Conservation (phyloP, 192 early-diverging fungal species). For the Entophlyctis luteolus region DNA sequence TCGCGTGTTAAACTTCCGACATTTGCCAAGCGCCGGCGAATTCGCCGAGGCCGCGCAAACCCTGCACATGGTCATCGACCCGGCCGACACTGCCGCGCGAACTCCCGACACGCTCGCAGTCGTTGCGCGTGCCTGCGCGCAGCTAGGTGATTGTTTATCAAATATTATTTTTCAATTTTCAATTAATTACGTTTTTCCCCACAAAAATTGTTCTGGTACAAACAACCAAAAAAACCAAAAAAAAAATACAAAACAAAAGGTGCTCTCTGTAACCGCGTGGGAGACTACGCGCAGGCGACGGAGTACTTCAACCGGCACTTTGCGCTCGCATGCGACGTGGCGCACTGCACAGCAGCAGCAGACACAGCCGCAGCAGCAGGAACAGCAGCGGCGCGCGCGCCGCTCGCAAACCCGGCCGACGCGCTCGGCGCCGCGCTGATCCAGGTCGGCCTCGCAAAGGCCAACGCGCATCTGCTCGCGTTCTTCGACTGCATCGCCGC, state of each 20-base stretch:
- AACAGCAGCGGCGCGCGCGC: background rate
- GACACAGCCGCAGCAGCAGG: background rate
- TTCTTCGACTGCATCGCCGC: constrained; percentile 30
- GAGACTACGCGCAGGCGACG: constrained; percentile 37
- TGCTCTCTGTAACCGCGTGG: constrained; percentile 41
- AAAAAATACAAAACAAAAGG: constrained; percentile 21
- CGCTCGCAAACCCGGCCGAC: background rate
- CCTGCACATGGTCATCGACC: too few species aligned
- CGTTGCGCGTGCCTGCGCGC: too few species aligned
- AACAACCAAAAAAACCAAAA: background rate
- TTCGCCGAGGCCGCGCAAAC: too few species aligned
- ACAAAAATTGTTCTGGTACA: background rate
- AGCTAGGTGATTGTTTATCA: background rate
- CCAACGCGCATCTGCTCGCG: constrained; percentile 39
- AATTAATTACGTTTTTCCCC: background rate
- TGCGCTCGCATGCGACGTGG: constrained; percentile 28
- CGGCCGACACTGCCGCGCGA: too few species aligned
- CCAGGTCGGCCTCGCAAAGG: constrained; percentile 44
- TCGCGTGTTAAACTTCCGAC: background rate
- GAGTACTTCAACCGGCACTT: constrained; percentile 45
- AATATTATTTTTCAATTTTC: background rate
- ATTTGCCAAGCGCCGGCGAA: background rate
- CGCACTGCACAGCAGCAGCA: background rate
- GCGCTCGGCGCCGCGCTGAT: constrained; percentile 37
- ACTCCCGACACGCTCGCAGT: too few species aligned